Conservation (phyloP, 495 filamentous ascomycete genomes). For the Aspergillus incahuasiensis region DNA sequence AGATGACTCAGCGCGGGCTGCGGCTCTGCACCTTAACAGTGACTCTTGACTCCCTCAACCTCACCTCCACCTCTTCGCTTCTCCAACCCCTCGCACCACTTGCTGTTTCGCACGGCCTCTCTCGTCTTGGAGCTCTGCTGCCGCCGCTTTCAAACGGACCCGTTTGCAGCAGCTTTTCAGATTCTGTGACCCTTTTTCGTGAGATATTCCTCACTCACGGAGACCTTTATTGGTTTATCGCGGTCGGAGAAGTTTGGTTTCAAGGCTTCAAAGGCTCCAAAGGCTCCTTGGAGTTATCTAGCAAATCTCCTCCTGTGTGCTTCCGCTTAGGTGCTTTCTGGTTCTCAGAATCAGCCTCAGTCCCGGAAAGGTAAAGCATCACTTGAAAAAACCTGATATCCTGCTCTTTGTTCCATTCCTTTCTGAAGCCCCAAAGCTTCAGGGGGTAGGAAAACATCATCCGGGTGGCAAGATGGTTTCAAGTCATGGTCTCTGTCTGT, state of each 20-base stretch:
- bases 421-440: neutral
- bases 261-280: conserved; percentile 28
- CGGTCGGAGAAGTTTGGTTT: conserved; percentile 38
- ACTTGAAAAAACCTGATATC: conserved; percentile 14
- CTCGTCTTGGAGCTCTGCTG: conserved; percentile 25
- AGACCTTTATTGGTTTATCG: conserved; percentile 49
- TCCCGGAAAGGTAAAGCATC: conserved; percentile 38
- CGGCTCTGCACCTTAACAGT: conserved; percentile 15
- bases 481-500: conserved; percentile 7
- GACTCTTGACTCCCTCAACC: neutral
- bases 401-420: conserved; percentile 2
- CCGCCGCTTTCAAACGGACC: conserved; percentile 11
- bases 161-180: conserved; percentile 29
- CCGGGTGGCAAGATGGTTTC: conserved; percentile 11
- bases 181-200: conserved; percentile 40
- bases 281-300: conserved; percentile 16
- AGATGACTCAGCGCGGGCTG: conserved; percentile 22
- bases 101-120: conserved; percentile 27
- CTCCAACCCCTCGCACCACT: conserved; percentile 17
- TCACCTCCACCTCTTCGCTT: conserved; percentile 10
- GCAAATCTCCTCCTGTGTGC: conserved; percentile 8
- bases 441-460: neutral
- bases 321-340: conserved; percentile 21
- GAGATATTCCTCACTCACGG: conserved; percentile 38
- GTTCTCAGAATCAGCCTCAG: conserved; percentile 16